Evolutionary conservation across 495 filamentous ascomycete species (phyloP).

Genomic region (Penicillium alfredii): DNA sequence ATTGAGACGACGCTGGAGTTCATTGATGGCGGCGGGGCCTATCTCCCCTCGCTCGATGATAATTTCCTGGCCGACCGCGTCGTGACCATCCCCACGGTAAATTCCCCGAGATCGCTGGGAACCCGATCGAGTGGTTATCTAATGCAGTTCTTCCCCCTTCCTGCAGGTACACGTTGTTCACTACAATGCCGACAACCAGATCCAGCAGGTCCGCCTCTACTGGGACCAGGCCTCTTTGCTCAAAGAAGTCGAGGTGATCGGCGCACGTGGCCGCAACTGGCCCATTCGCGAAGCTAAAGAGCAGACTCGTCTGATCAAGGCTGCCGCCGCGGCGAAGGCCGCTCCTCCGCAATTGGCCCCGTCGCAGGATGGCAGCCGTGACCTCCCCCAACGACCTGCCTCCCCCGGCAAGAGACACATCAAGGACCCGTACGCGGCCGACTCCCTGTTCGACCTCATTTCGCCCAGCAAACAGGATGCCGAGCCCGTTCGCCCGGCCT

Average conservation of each 20-base stretch:
- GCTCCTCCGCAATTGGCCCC: conserved; percentile 2
- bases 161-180: conserved; percentile 80
- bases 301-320: conserved; percentile 67
- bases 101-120: conserved; percentile 25
- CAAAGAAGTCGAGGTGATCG: conserved; percentile 91
- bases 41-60: conserved; percentile 85
- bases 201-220: conserved; percentile 76
- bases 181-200: conserved; percentile 70
- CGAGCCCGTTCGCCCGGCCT: conserved; percentile 28
- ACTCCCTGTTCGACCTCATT: conserved; percentile 20
- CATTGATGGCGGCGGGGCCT: conserved; percentile 70
- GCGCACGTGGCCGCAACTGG: conserved; percentile 81
- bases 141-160: conserved; percentile 1
- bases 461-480: conserved; percentile 27
- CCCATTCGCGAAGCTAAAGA: conserved; percentile 87
- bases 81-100: conserved; percentile 77
- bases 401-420: conserved; percentile 18
- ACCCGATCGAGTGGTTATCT: conserved; percentile 22
- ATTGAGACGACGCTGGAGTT: conserved; percentile 83
- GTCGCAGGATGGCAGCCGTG: not conserved
- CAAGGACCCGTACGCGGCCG: conserved; percentile 21
- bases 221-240: conserved; percentile 95
- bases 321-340: conserved; percentile 24
- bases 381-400: not conserved
- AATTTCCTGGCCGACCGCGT: conserved; percentile 85